Conservation (phyloP, 768 basidiomycete genomes). For the Lentinula sp. region DNA sequence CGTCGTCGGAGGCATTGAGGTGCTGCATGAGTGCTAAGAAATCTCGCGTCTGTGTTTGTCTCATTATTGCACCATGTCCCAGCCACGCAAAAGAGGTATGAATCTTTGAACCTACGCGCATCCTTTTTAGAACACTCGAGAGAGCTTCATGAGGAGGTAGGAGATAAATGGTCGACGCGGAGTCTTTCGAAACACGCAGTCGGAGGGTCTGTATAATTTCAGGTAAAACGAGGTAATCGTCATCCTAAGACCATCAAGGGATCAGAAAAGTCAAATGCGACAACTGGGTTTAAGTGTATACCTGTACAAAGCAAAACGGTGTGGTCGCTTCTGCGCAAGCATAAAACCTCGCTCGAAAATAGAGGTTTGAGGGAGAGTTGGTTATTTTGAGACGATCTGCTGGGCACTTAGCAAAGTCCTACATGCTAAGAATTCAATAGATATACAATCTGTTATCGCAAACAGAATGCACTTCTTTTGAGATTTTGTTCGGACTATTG, state of each 20-base stretch:
- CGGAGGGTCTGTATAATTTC: conserved; percentile 50
- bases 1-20: conserved; percentile 40
- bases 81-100: conserved; percentile 63
- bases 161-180: conserved; percentile 36
- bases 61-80: conserved; percentile 55
- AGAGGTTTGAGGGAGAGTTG: conserved; percentile 38
- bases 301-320: conserved; percentile 59
- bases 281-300: conserved; percentile 12
- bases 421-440: not conserved
- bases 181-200: conserved; percentile 24
- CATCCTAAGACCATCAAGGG: conserved; percentile 39
- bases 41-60: conserved; percentile 30
- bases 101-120: conserved; percentile 27
- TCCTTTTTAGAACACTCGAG: conserved; percentile 42
- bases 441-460: not conserved
- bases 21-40: conserved; percentile 43
- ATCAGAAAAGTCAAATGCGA: conserved; percentile 2
- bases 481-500: conserved; percentile 28
- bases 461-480: conserved; percentile 23
- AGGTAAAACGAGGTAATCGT: conserved; percentile 58
- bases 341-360: conserved; percentile 40
- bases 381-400: conserved; percentile 31
- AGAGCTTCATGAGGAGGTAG: conserved; percentile 60
- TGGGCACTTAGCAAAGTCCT: conserved; percentile 30
- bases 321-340: conserved; percentile 40